phyloP scores from a whole-genome alignment of 352 stramenopile species.

The Pythium phragmiticola region DNA sequence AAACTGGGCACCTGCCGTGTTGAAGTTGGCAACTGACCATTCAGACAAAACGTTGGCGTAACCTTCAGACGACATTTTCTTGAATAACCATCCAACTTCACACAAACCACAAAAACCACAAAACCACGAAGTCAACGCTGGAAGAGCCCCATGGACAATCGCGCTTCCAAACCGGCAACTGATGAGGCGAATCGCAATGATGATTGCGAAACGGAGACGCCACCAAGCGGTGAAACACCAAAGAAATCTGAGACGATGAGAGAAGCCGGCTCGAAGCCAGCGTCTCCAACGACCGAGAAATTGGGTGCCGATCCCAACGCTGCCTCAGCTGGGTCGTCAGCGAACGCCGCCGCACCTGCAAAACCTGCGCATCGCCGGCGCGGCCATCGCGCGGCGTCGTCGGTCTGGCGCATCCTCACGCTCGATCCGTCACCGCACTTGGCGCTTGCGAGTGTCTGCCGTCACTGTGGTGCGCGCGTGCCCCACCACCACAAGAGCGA shows the following conservation, averaged over 20 bases:
- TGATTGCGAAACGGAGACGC: neutral
- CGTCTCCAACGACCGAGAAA: neutral
- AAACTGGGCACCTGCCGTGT: slow-evolving; percentile 7
- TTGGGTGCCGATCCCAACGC: neutral
- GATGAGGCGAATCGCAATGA: neutral
- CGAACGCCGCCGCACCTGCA: neutral
- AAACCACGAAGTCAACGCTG: neutral
- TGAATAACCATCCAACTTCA: neutral
- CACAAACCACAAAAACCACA: slow-evolving; percentile 1
- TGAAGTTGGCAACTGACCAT: slow-evolving; percentile 1
- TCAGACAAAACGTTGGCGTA: neutral
- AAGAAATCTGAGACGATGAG: neutral
- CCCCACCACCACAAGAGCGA: slow-evolving; percentile 42
- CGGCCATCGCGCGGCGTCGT: slow-evolving; percentile 30
- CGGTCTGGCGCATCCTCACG: slow-evolving; percentile 32
- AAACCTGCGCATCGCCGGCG: slow-evolving; percentile 12
- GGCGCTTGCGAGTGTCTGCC: slow-evolving; percentile 20
- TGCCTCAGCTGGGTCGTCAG: neutral
- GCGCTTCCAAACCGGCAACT: neutral
- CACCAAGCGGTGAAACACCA: neutral
- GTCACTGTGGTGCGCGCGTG: slow-evolving; percentile 26
- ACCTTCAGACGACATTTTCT: slow-evolving; percentile 6
- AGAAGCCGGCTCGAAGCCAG: neutral
- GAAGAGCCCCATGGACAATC: slow-evolving; percentile 2
- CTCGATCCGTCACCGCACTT: slow-evolving; percentile 26